phyloP scores from a whole-genome alignment of 208 protist genomes.

The Porcisia hertigi region DNA sequence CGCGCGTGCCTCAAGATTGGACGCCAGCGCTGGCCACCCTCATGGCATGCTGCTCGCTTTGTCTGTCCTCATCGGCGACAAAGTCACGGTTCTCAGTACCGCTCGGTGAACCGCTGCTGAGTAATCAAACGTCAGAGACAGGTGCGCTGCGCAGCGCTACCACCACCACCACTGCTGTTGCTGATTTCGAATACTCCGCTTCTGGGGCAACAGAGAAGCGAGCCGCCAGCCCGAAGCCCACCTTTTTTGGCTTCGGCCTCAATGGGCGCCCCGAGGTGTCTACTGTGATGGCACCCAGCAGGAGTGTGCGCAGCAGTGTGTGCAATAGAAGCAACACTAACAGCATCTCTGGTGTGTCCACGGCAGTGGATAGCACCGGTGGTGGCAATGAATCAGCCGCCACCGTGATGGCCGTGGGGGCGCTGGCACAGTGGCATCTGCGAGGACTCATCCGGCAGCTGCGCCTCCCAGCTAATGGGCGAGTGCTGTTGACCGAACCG shows the following conservation, averaged over 20 bases:
- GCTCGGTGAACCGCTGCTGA: constrained; percentile 4
- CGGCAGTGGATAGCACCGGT: neutral
- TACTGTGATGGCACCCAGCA: neutral
- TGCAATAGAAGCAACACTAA: neutral
- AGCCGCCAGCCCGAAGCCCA: constrained; percentile 4
- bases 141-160: neutral
- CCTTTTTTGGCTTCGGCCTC: constrained; percentile 14
- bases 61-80: constrained; percentile 8
- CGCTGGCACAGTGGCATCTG: constrained; percentile 35
- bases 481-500: neutral
- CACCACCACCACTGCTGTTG: neutral
- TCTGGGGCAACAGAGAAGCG: neutral
- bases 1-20: constrained; percentile 20
- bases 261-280: neutral
- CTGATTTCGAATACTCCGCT: neutral
- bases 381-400: neutral
- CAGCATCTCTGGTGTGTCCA: neutral
- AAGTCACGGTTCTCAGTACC: constrained; percentile 11
- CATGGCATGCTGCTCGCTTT: constrained; percentile 30
- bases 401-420: constrained; percentile 10
- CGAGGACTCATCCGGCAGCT: constrained; percentile 21
- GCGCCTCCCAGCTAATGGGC: neutral
- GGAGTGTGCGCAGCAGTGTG: constrained; percentile 8
- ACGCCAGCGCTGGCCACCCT: constrained; percentile 23
- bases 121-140: neutral